Percentiles rank a stretch among this genome's conserved stretches.
Evolutionary conservation across 495 filamentous ascomycete genomes (phyloP).

Genomic region (Lineolata rhizophorae): DNA sequence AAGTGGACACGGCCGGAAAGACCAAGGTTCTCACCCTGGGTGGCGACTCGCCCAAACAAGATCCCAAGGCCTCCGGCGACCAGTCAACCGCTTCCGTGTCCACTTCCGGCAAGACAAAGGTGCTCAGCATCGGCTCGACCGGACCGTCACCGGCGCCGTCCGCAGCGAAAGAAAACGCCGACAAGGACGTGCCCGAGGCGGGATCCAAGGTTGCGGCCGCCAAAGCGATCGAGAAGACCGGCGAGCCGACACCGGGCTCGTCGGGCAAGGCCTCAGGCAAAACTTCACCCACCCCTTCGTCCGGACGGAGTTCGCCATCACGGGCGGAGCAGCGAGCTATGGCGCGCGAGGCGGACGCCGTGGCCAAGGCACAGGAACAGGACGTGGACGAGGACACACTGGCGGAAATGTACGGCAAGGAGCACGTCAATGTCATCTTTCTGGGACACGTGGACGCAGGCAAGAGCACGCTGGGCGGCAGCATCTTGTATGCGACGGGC

Average conservation of each 20-base stretch:
- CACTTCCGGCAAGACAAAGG: conserved; percentile 10
- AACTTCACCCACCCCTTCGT: conserved; percentile 55
- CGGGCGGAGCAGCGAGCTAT: conserved; percentile 27
- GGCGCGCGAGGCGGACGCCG: conserved; percentile 54
- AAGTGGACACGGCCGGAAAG: conserved; percentile 22
- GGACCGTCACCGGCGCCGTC: conserved; percentile 15
- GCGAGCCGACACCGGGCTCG: conserved; percentile 25
- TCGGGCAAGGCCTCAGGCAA: conserved; percentile 35
- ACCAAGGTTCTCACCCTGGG: conserved; percentile 15
- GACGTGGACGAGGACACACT: conserved; percentile 81
- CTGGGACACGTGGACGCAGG: conserved; percentile 96
- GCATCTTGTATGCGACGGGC: conserved; percentile 76
- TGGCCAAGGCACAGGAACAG: conserved; percentile 67
- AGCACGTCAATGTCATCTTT: conserved; percentile 97
- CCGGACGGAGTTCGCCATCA: conserved; percentile 53
- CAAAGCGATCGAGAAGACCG: conserved; percentile 63
- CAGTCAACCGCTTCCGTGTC: too few species aligned
- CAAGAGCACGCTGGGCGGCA: conserved; percentile 86
- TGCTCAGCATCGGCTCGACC: conserved; percentile 8
- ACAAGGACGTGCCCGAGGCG: conserved; percentile 36
- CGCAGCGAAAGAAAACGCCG: conserved; percentile 22
- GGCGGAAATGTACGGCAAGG: conserved; percentile 93
- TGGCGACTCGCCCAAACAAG: background rate
- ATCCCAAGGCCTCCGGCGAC: too few species aligned
- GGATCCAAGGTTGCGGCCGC: conserved; percentile 49